Conservation (phyloP, 345 rosid genomes). For the Euphorbia peplus region DNA sequence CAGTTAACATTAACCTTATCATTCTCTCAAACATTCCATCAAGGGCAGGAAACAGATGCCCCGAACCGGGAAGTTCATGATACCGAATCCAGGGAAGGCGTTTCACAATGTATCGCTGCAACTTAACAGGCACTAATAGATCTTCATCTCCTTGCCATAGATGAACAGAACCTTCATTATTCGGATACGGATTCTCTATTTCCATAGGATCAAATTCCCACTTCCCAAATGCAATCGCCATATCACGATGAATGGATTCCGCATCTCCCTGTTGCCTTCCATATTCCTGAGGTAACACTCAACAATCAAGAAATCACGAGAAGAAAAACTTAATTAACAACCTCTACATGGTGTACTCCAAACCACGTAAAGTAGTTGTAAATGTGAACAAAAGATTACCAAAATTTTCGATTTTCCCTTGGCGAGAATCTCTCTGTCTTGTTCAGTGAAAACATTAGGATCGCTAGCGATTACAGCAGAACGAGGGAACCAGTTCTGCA, state of each 20-base stretch:
- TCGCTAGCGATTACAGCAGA: not conserved
- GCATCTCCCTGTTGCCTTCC: conserved; percentile 22
- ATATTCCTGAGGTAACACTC: not conserved
- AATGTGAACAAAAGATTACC: not conserved
- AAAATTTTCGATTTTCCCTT: not conserved
- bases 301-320: not conserved
- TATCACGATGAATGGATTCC: conserved; percentile 20
- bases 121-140: conserved; percentile 11
- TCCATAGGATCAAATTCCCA: conserved; percentile 33
- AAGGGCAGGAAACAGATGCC: conserved; percentile 18
- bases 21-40: conserved; percentile 9
- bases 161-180: conserved; percentile 23
- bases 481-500: conserved; percentile 21
- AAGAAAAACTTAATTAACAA: not conserved
- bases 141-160: conserved; percentile 33
- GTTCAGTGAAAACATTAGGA: conserved; percentile 2
- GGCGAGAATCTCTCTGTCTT: conserved; percentile 13
- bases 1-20: conserved; percentile 10
- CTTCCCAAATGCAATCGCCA: conserved; percentile 12
- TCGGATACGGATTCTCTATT: conserved; percentile 19
- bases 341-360: not conserved
- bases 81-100: conserved; percentile 21
- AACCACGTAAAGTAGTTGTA: not conserved
- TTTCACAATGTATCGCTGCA: conserved; percentile 24
- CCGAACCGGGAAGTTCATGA: conserved; percentile 23